Base-by-base conservation (phyloP, 2,329 filamentous ascomycete species). In the Colletotrichum truncatum region DNA sequence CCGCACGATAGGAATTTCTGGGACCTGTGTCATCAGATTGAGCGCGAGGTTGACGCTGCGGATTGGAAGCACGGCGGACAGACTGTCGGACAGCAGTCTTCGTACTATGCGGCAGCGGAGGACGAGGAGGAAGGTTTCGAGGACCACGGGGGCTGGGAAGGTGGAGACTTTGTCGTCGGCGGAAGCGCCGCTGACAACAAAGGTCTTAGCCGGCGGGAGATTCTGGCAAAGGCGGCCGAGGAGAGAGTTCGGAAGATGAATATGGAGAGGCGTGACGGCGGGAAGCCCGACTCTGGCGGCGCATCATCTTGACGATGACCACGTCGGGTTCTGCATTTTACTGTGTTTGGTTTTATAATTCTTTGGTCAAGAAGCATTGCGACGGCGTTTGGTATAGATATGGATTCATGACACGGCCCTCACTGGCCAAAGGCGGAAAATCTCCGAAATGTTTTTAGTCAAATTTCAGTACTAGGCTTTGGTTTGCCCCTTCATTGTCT, bases 1-100 rank as follows among this genome's bases (percentile, higher is more conserved):
- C 88, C 91, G 0, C 96, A 99, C 76, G 94, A 98, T 77, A 83
- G 88, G 16, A 81, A 92, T 48, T 99, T 99, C 74, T 98, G 96
- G 95, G 87, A 93, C 56, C 77, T 99, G 72, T 97, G 93, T 70
- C 90, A 89, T 70, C 86, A 91, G 81, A 97, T 98, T 73, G 94
- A 98, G 82, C 85, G 85, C 53, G 95, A 98, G 81, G 95, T 98
- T 3, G 90, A 91, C 62, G 82, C 81, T 51, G 91, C 87, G 14
- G 94, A 98, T 80, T 97, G 92, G 90, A 90, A 84, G 73, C 84
- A 85, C 23, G 89, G 89, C 0, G 94, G 94, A 0, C 81, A 85
- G 55, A 87, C 84, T 5, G 77, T 95, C 2, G 89, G 88, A 81
- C 80, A 91, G 82, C 76, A 88, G 81, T 84, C 88, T 80, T 84